Percentiles rank a stretch among this genome's conserved stretches.
phyloP scores from a whole-genome alignment of 2,329 filamentous ascomycete species.

The Colletotrichum somersetense region DNA sequence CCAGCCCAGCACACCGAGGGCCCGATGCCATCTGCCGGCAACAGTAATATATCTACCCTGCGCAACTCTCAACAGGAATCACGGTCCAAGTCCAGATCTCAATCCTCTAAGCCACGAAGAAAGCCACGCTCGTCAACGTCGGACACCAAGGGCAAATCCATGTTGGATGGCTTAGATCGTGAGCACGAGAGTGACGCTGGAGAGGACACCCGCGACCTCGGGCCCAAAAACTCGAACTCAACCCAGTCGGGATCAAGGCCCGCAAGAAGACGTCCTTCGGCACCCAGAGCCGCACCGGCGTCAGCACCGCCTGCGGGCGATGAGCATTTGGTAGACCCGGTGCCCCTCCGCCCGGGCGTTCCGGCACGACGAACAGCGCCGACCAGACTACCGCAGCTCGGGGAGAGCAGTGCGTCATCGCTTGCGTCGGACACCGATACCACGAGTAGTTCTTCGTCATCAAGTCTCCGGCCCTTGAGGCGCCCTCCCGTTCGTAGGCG shows the following conservation, averaged over 20 bases:
- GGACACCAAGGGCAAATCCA: conserved; percentile 4
- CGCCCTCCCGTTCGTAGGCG: conserved; percentile 26
- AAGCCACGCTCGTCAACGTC: conserved; percentile 16
- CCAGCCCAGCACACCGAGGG: conserved; percentile 39
- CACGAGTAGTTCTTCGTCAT: conserved; percentile 34
- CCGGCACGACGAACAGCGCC: conserved; percentile 24
- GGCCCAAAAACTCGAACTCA: background rate
- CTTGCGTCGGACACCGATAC: conserved; percentile 34
- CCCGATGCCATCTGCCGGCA: conserved; percentile 16
- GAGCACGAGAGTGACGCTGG: conserved; percentile 20
- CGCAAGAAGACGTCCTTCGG: conserved; percentile 13
- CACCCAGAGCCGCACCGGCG: conserved; percentile 10
- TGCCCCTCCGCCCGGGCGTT: conserved; percentile 24
- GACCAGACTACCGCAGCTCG: conserved; percentile 19
- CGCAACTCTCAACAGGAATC: conserved; percentile 23
- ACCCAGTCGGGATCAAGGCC: conserved; percentile 13
- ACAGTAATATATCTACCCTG: background rate
- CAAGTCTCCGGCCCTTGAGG: conserved; percentile 21
- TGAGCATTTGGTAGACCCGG: conserved; percentile 30
- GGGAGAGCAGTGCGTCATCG: conserved; percentile 13
- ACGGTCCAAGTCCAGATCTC: conserved; percentile 9
- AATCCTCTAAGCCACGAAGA: conserved; percentile 21
- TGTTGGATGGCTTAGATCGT: conserved; percentile 23
- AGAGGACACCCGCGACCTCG: conserved; percentile 13
- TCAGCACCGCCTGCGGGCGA: conserved; percentile 25